Evolutionary conservation across 2,329 filamentous ascomycete genomes (phyloP).

Genomic region (Fusarium keratoplasticum): DNA sequence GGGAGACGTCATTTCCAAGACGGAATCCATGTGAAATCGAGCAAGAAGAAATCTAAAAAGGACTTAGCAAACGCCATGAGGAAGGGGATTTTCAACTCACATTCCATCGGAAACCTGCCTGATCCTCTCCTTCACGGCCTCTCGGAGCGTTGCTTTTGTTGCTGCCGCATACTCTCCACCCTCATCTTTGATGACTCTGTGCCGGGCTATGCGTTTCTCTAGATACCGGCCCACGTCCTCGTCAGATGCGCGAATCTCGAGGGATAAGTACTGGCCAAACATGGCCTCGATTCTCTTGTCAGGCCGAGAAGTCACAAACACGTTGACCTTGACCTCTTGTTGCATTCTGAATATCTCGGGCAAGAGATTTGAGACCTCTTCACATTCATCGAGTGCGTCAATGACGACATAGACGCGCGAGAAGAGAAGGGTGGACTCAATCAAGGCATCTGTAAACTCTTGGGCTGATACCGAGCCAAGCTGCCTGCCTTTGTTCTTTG

Average conservation of each 20-base stretch:
- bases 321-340: not conserved
- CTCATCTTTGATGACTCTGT: not conserved
- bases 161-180: not conserved
- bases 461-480: not conserved
- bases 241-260: not conserved
- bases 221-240: not conserved
- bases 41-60: not conserved
- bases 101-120: not conserved
- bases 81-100: not conserved
- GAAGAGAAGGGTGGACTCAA: not conserved
- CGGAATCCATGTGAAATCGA: not conserved
- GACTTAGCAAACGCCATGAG: rapidly evolving
- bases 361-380: not conserved
- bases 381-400: not conserved
- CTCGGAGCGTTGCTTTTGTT: not conserved
- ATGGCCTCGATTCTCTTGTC: not conserved
- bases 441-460: not conserved
- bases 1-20: not conserved
- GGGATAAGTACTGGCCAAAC: not conserved
- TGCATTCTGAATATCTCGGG: not conserved
- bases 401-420: not conserved
- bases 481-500: not conserved
- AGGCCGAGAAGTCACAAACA: not conserved
- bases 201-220: not conserved
- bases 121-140: not conserved